Evolutionary conservation across 2,329 filamentous ascomycete genomes (phyloP).

Genomic region (Clarireedia paspali): DNA sequence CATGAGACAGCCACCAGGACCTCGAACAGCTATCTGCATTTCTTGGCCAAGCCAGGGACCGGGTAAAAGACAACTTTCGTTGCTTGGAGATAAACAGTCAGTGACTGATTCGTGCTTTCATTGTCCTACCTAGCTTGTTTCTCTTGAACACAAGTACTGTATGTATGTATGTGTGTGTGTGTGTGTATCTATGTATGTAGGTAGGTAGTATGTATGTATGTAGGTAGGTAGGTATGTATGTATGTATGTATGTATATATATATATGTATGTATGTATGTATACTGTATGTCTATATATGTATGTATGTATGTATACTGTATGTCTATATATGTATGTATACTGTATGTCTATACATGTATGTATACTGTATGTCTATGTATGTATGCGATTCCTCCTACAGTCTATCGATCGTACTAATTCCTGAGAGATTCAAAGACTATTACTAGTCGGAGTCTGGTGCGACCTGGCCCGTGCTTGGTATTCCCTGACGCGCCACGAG

Average conservation of each 20-base stretch:
- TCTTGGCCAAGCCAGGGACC: conserved; percentile 9
- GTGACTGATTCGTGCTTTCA: neutral
- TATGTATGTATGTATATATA: no score
- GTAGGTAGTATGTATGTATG: no score
- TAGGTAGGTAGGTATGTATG: no score
- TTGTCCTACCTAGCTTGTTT: neutral
- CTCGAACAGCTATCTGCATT: neutral
- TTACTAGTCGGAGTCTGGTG: neutral
- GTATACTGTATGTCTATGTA: neutral
- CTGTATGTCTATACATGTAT: no score
- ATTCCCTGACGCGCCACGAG: neutral
- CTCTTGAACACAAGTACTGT: neutral
- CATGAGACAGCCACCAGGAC: neutral
- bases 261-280: no score
- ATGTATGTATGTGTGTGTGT: no score
- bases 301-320: no score
- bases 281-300: no score
- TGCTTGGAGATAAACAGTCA: neutral
- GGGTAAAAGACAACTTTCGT: conserved; percentile 3
- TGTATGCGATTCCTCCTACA: neutral
- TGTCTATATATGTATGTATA: no score
- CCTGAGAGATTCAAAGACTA: conserved; percentile 1
- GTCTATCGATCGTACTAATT: neutral
- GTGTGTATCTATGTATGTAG: no score
- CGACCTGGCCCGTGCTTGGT: conserved; percentile 2